Base-by-base conservation (phyloP, 2,329 filamentous ascomycete species). In the Penicillium oxalicum region DNA sequence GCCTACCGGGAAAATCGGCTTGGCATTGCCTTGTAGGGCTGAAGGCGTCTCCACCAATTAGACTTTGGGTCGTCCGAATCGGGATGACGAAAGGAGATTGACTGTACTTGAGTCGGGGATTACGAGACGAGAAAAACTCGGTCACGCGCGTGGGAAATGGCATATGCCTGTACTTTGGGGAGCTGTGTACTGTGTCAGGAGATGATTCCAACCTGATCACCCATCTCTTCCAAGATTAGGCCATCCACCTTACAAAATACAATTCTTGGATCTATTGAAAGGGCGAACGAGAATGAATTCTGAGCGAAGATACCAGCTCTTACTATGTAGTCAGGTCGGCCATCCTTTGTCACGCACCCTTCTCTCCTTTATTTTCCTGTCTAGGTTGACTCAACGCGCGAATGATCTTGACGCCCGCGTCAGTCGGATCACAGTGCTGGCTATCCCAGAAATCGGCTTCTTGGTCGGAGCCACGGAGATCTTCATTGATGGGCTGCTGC, bases 381-480 rank as follows among this genome's bases (percentile, higher is more conserved):
- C 39, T 39, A 44, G 25, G n/a, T 28, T 55, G 60, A 42, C 65
- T 68, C 52, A 70, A 54, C 40, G 69, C 70, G 44, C 75, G 72
- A 62, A 82, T 81, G 50, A 79, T 64, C 4, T 67, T 67, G 49
- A 66, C 70, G 24, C 78, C 79, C 18, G 79, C 71, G 48, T 74
- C 67, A 5, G 70, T 73, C n/a, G 71, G 74, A 60, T 80, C 77
- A 41, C 65, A 66, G 70, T 75, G 66, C 59, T 78, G 75, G 29
- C 74, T 63, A 2, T 64, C 63, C 79, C 79, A 82, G 54, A 82
- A 82, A 46, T 69, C 67, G 32, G 74, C 68, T 56, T 75, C 72
- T 0, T 69, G 64, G 32, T 71, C 74, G 9, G 67, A 67, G 27
- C 57, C 57, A 13, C 58, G 50, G 4, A 65, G 51, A 0, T 53